A percentile compares a stretch with the other conserved stretches of the same genome.
These are phyloP conservation scores for Magnolia kwangsiensis DNA, from an alignment of 164 flowering plant species.

Conservation along the genomic window DNA sequence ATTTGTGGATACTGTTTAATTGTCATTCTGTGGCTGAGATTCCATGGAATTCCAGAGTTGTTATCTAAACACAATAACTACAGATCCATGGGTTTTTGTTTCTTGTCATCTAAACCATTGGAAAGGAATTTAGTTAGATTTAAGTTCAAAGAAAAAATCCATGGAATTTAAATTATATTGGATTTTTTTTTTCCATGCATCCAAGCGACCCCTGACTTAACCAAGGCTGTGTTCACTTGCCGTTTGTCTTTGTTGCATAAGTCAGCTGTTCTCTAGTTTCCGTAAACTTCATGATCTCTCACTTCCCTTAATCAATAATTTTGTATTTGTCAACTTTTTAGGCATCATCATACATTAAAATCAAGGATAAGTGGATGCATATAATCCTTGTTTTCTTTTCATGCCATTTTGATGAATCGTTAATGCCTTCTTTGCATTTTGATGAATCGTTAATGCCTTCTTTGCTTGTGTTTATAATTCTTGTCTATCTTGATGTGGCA, in stretches of 20 bases:
- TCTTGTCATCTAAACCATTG: too few relatives aligned
- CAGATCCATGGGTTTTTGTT: too few relatives aligned
- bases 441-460: neutral
- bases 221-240: neutral
- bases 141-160: neutral
- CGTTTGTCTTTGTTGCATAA: too few relatives aligned
- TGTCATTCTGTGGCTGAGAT: too few relatives aligned
- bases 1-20: too few relatives aligned
- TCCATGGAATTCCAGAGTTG: too few relatives aligned
- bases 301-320: neutral
- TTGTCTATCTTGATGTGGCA: constrained; percentile 8
- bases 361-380: neutral
- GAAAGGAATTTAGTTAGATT: too few relatives aligned
- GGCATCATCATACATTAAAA: neutral
- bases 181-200: neutral
- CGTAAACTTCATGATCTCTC: too few relatives aligned
- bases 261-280: too few relatives aligned
- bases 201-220: neutral
- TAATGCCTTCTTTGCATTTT: neutral
- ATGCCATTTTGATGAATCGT: neutral
- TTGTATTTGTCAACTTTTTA: neutral
- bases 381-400: neutral
- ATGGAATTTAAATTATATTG: neutral
- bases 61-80: too few relatives aligned
- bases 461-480: neutral